Evolutionary conservation across 176 grass and related monocot species (phyloP).

Genomic region (Cenchrus americanus): DNA sequence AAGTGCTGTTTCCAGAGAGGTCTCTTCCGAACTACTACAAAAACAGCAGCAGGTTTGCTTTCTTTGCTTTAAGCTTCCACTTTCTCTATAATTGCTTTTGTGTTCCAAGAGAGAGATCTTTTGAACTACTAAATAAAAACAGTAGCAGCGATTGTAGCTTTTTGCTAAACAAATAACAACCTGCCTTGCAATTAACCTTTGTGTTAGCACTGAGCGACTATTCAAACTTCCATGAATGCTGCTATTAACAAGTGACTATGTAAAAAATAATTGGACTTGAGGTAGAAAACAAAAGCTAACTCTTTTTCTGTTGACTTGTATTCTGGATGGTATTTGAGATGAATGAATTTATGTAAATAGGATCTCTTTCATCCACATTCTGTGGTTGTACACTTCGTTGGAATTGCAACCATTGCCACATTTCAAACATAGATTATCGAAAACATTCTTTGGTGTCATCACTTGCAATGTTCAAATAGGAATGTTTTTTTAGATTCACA

Average conservation of each 20-base stretch:
- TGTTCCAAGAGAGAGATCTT: slow-evolving; percentile 41
- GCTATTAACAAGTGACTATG: not conserved
- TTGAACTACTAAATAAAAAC: slow-evolving; percentile 41
- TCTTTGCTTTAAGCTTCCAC: slow-evolving; percentile 31
- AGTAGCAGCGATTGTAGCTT: not conserved
- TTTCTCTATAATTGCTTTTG: slow-evolving; percentile 13
- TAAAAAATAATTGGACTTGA: not conserved
- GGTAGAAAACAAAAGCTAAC: slow-evolving; percentile 16
- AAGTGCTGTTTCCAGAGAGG: slow-evolving; percentile 43
- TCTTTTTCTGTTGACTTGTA: not conserved
- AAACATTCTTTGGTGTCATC: slow-evolving; percentile 5
- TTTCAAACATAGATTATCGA: not conserved
- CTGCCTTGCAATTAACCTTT: not conserved
- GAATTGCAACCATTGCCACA: not conserved
- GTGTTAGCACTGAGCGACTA: slow-evolving; percentile 20
- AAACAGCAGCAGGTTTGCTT: slow-evolving; percentile 57
- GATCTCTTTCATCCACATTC: not conserved
- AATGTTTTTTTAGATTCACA: not conserved
- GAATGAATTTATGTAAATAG: not conserved
- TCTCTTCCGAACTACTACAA: slow-evolving; percentile 47
- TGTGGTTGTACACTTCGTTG: slow-evolving; percentile 18
- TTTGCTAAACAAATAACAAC: not conserved
- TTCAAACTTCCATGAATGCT: slow-evolving; percentile 12
- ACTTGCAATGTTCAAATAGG: not conserved
- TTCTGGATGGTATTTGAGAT: slow-evolving; percentile 11